Evolutionary conservation across 768 basidiomycete species (phyloP).

Genomic region (Gloeopeniophorella convolvens): DNA sequence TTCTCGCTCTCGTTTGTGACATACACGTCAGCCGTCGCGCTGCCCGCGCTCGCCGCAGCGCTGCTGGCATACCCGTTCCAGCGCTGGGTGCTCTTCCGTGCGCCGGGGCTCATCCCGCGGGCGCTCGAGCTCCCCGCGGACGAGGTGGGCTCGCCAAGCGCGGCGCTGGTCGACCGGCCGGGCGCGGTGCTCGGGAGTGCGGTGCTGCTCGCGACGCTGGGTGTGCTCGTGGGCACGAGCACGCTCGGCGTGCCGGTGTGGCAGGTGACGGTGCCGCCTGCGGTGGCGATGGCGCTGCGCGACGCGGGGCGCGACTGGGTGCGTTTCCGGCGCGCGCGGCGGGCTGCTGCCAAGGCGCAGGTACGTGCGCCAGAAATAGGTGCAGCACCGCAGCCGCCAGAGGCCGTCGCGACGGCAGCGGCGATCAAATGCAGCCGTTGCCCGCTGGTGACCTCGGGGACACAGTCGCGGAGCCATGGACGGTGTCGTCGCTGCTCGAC

Average conservation of each 20-base stretch:
- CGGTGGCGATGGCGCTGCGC: slow-evolving; percentile 58
- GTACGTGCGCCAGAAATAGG: no score
- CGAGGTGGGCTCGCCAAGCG: slow-evolving; percentile 34
- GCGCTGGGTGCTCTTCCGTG: slow-evolving; percentile 48
- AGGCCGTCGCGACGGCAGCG: not conserved
- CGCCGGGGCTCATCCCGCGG: slow-evolving; percentile 47
- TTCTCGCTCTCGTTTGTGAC: slow-evolving; percentile 71
- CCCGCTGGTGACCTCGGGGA: not conserved
- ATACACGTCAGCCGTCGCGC: slow-evolving; percentile 76
- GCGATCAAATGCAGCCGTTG: not conserved
- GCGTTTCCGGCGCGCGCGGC: not conserved
- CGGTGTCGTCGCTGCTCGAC: slow-evolving; percentile 9
- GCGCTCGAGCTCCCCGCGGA: slow-evolving; percentile 36
- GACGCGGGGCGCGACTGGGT: slow-evolving; percentile 47
- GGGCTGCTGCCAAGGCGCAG: not conserved
- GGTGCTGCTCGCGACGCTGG: slow-evolving; percentile 59
- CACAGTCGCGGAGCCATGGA: slow-evolving; percentile 3
- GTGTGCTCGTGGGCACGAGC: slow-evolving; percentile 69
- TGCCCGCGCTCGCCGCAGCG: slow-evolving; percentile 69
- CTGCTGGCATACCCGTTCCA: slow-evolving; percentile 55
- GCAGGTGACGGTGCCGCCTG: slow-evolving; percentile 81
- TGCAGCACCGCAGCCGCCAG: not conserved
- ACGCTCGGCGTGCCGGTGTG: slow-evolving; percentile 75
- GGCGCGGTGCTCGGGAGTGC: slow-evolving; percentile 70
- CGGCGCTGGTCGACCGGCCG: slow-evolving; percentile 63